Evolutionary conservation across 2,329 filamentous ascomycete species (phyloP).

Genomic region (Clonostachys byssicola): DNA sequence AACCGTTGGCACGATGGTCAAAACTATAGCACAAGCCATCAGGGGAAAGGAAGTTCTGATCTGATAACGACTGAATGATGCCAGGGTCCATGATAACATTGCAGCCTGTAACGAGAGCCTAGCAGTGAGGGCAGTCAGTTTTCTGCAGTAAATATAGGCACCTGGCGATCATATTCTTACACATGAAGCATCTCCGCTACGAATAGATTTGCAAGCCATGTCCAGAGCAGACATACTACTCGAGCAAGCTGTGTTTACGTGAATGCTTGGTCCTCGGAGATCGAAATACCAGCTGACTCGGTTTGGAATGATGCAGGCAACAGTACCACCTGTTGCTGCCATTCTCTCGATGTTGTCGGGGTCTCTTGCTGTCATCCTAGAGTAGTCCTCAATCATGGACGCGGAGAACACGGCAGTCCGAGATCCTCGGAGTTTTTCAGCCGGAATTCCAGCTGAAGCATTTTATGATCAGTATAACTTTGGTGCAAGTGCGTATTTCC

Average conservation of each 20-base stretch:
- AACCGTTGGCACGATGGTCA: slow-evolving; percentile 56
- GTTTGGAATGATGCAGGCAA: slow-evolving; percentile 25
- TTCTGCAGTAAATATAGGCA: too few relatives aligned
- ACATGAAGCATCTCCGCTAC: slow-evolving; percentile 31
- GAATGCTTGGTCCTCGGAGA: slow-evolving; percentile 8
- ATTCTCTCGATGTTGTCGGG: slow-evolving; percentile 23
- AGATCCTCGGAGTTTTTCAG: slow-evolving; percentile 17
- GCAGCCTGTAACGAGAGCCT: slow-evolving; percentile 4
- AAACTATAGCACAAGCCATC: slow-evolving; percentile 48
- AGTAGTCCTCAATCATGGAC: slow-evolving; percentile 29
- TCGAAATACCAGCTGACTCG: slow-evolving; percentile 31
- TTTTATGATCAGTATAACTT: neutral
- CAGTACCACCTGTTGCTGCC: slow-evolving; percentile 20
- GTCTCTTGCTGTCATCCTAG: slow-evolving; percentile 20
- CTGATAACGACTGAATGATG: neutral
- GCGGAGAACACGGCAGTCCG: slow-evolving; percentile 28
- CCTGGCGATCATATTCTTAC: slow-evolving; percentile 7
- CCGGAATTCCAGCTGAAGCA: slow-evolving; percentile 19
- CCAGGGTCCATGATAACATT: slow-evolving; percentile 9
- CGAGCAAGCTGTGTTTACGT: slow-evolving; percentile 11
- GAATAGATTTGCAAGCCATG: slow-evolving; percentile 23
- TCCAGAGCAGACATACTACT: slow-evolving; percentile 9
- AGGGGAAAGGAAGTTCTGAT: slow-evolving; percentile 37
- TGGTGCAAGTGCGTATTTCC: neutral
- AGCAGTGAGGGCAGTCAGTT: neutral